Conservation (phyloP, 2,329 filamentous ascomycete genomes). For the Penicillium sp. region DNA sequence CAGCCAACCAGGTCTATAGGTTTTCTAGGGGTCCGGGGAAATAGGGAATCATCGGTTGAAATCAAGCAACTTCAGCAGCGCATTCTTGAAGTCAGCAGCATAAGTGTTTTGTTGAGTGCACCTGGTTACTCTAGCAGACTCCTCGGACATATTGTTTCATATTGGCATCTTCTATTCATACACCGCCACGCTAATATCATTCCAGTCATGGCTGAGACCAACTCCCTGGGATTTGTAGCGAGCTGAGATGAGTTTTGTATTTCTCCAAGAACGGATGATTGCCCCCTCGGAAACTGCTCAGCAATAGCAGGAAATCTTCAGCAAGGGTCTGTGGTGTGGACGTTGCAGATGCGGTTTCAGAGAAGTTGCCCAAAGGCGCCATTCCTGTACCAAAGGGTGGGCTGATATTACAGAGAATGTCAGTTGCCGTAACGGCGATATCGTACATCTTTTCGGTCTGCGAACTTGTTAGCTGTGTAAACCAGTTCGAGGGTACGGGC, state of each 20-base stretch:
- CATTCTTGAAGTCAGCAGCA: too few relatives aligned
- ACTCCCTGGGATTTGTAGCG: slow-evolving; percentile 20
- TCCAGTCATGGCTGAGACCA: slow-evolving; percentile 19
- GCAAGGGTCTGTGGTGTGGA: slow-evolving; percentile 23
- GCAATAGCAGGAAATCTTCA: slow-evolving; percentile 30
- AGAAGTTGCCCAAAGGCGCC: slow-evolving; percentile 12
- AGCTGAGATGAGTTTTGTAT: slow-evolving; percentile 27
- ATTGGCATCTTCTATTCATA: background rate
- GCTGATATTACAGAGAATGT: slow-evolving; percentile 27
- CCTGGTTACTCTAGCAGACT: too few relatives aligned
- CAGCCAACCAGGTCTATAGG: too few relatives aligned
- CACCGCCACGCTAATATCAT: background rate
- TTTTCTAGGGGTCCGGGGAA: too few relatives aligned
- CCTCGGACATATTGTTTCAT: background rate
- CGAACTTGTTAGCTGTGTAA: background rate
- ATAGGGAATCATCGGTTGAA: too few relatives aligned
- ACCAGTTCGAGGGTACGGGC: background rate
- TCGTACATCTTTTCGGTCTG: slow-evolving; percentile 42
- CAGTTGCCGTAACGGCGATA: slow-evolving; percentile 33
- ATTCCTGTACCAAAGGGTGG: slow-evolving; percentile 20
- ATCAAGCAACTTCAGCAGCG: too few relatives aligned
- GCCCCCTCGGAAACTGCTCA: slow-evolving; percentile 34
- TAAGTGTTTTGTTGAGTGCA: too few relatives aligned
- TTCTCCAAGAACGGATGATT: slow-evolving; percentile 36
- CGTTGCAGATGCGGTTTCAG: slow-evolving; percentile 14